Percentiles rank a stretch among this genome's conserved stretches.
These are phyloP conservation scores for Annulohypoxylon truncatum DNA, from an alignment of 2,329 filamentous ascomycete species.

Conservation along the genomic window DNA sequence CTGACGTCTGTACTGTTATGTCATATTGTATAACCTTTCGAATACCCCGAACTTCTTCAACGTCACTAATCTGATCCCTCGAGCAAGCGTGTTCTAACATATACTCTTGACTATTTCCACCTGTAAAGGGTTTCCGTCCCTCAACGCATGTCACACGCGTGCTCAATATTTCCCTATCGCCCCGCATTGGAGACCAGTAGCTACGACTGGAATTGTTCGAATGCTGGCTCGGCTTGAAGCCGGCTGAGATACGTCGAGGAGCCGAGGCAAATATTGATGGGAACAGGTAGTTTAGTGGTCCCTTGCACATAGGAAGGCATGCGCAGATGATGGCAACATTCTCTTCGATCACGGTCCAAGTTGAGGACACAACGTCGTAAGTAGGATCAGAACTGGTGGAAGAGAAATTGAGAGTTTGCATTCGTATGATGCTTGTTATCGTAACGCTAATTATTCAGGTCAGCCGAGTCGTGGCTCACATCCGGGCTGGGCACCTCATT, in stretches of 20 bases:
- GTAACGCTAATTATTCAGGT: constrained; percentile 46
- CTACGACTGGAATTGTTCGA: constrained; percentile 41
- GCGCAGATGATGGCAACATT: constrained; percentile 56
- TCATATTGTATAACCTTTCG: constrained; percentile 54
- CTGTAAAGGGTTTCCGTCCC: constrained; percentile 25
- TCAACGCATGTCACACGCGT: constrained; percentile 47
- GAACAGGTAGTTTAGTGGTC: constrained; percentile 53
- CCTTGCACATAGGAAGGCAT: constrained; percentile 56
- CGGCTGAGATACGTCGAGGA: constrained; percentile 12
- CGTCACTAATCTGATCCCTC: constrained; percentile 15
- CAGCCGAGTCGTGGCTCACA: background rate
- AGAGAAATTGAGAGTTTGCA: constrained; percentile 55
- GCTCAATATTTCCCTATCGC: constrained; percentile 47
- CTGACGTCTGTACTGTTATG: constrained; percentile 49
- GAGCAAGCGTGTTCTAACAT: constrained; percentile 46
- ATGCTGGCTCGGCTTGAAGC: constrained; percentile 15
- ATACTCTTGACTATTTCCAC: constrained; percentile 52
- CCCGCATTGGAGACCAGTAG: constrained; percentile 51
- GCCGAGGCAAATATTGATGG: constrained; percentile 48
- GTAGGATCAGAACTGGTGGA: constrained; percentile 52
- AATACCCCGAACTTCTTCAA: constrained; percentile 46
- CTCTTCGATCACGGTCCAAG: constrained; percentile 56
- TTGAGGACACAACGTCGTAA: constrained; percentile 53
- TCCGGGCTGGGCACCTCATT: background rate
- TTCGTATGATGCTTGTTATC: constrained; percentile 57